These are phyloP conservation scores for Cladobotryum mycophilum DNA, from an alignment of 2,329 filamentous ascomycete species.

Conservation along the genomic window DNA sequence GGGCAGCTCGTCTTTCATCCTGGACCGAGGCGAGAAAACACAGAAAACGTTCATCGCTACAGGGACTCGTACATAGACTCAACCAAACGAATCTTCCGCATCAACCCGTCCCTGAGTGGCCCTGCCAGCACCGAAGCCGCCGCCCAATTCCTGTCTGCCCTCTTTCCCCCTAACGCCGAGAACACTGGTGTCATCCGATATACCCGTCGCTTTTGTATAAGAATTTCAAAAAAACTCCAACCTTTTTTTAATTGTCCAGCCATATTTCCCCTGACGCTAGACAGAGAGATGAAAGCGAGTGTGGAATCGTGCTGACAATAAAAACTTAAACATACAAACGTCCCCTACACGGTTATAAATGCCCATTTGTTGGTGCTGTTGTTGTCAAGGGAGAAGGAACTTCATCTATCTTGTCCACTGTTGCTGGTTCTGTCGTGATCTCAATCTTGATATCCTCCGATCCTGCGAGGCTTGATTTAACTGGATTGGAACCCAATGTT, in stretches of 20 bases:
- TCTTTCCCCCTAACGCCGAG: slow-evolving; percentile 1
- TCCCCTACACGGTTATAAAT: slow-evolving; percentile 19
- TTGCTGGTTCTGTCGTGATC: slow-evolving; percentile 25
- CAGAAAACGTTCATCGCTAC: no score
- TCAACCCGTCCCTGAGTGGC: no score
- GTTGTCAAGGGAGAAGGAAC: slow-evolving; percentile 16
- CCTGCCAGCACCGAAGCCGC: no score
- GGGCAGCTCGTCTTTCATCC: no score
- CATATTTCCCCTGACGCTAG: slow-evolving; percentile 12
- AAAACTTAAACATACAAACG: slow-evolving; percentile 20
- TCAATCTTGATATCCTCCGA: slow-evolving; percentile 33
- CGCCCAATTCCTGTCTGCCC: background rate
- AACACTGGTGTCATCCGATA: slow-evolving; percentile 2
- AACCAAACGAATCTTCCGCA: background rate
- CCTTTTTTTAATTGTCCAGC: slow-evolving; percentile 22
- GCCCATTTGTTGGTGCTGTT: slow-evolving; percentile 22
- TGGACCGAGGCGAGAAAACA: no score
- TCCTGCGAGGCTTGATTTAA: slow-evolving; percentile 30
- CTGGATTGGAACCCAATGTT: slow-evolving; percentile 19
- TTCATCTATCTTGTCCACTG: slow-evolving; percentile 23
- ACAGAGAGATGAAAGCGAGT: slow-evolving; percentile 13
- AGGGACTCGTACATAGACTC: background rate
- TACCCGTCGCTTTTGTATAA: slow-evolving; percentile 8
- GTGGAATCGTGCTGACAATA: slow-evolving; percentile 4
- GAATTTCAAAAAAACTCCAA: slow-evolving; percentile 20